A percentile compares a stretch with the other conserved stretches of the same genome.
Conservation (phyloP, 2,329 filamentous ascomycete species). For the Clathrospora elynae region DNA sequence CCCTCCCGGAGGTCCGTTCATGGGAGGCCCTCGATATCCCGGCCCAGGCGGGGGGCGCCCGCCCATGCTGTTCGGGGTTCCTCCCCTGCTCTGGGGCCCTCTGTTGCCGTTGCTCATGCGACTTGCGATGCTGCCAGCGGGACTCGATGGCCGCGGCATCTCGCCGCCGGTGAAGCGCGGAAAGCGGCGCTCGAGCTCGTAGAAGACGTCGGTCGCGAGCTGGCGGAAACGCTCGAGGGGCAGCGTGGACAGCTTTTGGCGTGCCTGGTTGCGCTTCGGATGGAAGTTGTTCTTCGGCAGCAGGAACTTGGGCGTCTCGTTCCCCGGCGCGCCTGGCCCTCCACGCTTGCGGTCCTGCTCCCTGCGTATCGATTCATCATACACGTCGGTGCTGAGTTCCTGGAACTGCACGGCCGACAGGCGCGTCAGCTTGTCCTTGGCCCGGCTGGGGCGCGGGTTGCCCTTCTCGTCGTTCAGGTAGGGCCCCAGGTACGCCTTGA, state of each 20-base stretch:
- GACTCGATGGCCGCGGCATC: slow-evolving; percentile 69
- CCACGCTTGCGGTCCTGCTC: slow-evolving; percentile 65
- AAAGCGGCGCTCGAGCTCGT: slow-evolving; percentile 88
- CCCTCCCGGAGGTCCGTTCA: slow-evolving; percentile 52
- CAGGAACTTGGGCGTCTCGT: slow-evolving; percentile 63
- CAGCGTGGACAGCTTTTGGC: slow-evolving; percentile 89
- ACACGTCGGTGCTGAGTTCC: slow-evolving; percentile 96
- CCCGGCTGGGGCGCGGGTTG: slow-evolving; percentile 79
- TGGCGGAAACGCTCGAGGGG: slow-evolving; percentile 87
- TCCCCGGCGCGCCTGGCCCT: slow-evolving; percentile 55
- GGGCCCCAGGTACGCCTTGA: slow-evolving; percentile 75
- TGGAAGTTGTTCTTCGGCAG: slow-evolving; percentile 89
- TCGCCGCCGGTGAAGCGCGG: slow-evolving; percentile 76
- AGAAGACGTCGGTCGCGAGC: slow-evolving; percentile 93
- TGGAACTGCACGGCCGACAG: slow-evolving; percentile 93
- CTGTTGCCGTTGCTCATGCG: slow-evolving; percentile 57
- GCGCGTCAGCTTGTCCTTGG: slow-evolving; percentile 89
- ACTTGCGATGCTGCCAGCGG: slow-evolving; percentile 62
- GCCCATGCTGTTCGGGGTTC: slow-evolving; percentile 63
- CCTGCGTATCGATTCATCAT: slow-evolving; percentile 87
- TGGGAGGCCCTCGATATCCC: slow-evolving; percentile 33
- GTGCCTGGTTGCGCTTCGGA: slow-evolving; percentile 95
- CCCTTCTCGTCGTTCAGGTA: slow-evolving; percentile 75
- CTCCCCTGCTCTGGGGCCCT: slow-evolving; percentile 62
- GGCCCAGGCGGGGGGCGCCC: slow-evolving; percentile 45